Percentiles rank a stretch among this genome's conserved stretches.
phyloP scores from a whole-genome alignment of 75 land plant species.

The Pseudotsuga menziesii region DNA sequence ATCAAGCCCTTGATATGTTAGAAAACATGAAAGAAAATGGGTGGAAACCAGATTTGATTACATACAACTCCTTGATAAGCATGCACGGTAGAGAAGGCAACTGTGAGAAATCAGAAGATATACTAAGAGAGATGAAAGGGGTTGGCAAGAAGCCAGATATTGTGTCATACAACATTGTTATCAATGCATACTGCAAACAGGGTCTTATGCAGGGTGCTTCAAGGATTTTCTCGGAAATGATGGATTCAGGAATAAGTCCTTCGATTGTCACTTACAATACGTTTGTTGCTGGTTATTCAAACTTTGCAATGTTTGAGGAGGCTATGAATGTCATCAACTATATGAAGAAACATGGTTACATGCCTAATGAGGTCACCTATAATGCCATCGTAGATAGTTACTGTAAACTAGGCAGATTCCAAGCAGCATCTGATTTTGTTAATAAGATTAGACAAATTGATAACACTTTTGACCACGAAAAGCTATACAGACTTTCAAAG shows the following conservation, averaged over 20 bases:
- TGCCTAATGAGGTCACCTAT: slow-evolving; percentile 75
- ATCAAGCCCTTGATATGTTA: slow-evolving; percentile 60
- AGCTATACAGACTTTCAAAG: slow-evolving; percentile 17
- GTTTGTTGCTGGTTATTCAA: slow-evolving; percentile 57
- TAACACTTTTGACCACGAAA: slow-evolving; percentile 26
- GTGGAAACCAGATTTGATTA: slow-evolving; percentile 68
- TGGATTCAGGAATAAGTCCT: slow-evolving; percentile 59
- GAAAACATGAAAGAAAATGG: slow-evolving; percentile 41
- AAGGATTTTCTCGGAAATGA: slow-evolving; percentile 66
- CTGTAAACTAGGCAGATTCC: slow-evolving; percentile 47
- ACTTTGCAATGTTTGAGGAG: slow-evolving; percentile 63
- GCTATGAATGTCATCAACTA: slow-evolving; percentile 56
- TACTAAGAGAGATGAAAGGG: slow-evolving; percentile 37
- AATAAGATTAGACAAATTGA: slow-evolving; percentile 33
- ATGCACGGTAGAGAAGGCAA: slow-evolving; percentile 82
- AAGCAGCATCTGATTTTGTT: slow-evolving; percentile 54
- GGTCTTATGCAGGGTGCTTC: slow-evolving; percentile 87
- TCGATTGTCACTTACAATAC: slow-evolving; percentile 86
- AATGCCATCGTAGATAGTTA: slow-evolving; percentile 68
- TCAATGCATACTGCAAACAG: slow-evolving; percentile 76
- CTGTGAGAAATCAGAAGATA: slow-evolving; percentile 73
- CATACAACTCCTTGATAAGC: slow-evolving; percentile 83
- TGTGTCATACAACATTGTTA: slow-evolving; percentile 79
- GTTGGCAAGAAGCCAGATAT: slow-evolving; percentile 69
- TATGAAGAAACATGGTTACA: slow-evolving; percentile 74